Base-by-base conservation (phyloP, 2,329 filamentous ascomycete species). In the Lachnellula subtilissima region DNA sequence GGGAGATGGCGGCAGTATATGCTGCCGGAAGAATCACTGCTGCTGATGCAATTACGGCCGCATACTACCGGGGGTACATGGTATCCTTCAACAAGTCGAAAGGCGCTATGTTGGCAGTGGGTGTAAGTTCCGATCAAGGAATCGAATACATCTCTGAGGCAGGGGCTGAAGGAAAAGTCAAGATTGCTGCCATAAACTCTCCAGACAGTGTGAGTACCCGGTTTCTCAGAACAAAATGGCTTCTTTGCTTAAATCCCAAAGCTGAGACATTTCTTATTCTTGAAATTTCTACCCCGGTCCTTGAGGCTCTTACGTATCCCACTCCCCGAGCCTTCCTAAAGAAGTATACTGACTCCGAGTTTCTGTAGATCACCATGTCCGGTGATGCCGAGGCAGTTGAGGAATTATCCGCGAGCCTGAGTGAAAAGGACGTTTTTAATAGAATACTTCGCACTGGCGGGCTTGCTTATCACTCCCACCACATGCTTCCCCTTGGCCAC, bases 1-100 rank as follows among this genome's bases (percentile, higher is more conserved):
- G 76, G 6, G 76, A 79, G 54, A 76, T 78, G 25, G 75, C 64
- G 2, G 76, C 76, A 2, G 75, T 76, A 0, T 78, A 74, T 48
- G 68, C 74, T 0, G 63, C 71, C 1, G 72, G 71, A 3, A 61
- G 63, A 1, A 40, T 75, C 1, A 65, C 63, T 9, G 55, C 59
- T 7, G 54, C 62, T 3, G 65, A 69, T 28, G 71, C 72, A 17
- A 62, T 69, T 9, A 54, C 48, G 11, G 43, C 64, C 3, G 61
- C 65, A 2, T 70, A 65, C 48, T 64, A 64, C 50, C 56, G 68
- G 9, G 68, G 67, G 9, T 32, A 48, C 4, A 17, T 23, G 9
- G 52, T 49, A n/a, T 49, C 37, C 9, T 17, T 17, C 3, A 49
- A 32, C 19, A 49, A 35, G 14, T n/a, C 25, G 17, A 22, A 36